phyloP scores from a whole-genome alignment of 2,329 filamentous ascomycete genomes.

The Eutypa lata region DNA sequence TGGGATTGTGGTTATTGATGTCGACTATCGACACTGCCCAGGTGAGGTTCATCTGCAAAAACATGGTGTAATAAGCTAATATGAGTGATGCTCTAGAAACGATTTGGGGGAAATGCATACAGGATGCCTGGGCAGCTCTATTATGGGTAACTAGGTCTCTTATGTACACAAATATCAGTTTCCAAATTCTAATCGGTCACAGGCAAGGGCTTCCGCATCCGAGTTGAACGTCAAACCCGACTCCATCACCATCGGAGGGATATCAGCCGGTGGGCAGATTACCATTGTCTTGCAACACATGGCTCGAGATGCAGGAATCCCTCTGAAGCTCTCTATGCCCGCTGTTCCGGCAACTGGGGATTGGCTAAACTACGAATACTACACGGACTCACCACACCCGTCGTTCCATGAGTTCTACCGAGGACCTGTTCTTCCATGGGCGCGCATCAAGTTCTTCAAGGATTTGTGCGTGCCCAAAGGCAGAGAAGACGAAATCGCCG shows the following conservation, averaged over 20 bases:
- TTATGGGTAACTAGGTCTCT: slow-evolving; percentile 27
- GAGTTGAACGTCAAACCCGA: slow-evolving; percentile 27
- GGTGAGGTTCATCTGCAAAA: slow-evolving; percentile 18
- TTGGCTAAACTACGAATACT: slow-evolving; percentile 25
- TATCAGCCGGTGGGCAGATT: slow-evolving; percentile 36
- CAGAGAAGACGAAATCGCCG: slow-evolving; percentile 19
- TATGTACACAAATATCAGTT: too few relatives aligned
- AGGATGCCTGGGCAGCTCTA: slow-evolving; percentile 35
- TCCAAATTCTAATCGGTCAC: neutral
- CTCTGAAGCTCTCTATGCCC: slow-evolving; percentile 31
- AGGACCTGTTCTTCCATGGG: slow-evolving; percentile 32
- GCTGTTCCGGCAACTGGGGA: slow-evolving; percentile 28
- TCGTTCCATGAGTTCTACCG: slow-evolving; percentile 32
- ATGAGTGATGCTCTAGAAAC: slow-evolving; percentile 20
- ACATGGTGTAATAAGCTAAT: neutral
- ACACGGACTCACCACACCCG: slow-evolving; percentile 31
- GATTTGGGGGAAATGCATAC: slow-evolving; percentile 32
- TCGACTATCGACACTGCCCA: slow-evolving; percentile 38
- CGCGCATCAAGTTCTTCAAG: slow-evolving; percentile 32
- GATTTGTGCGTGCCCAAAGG: slow-evolving; percentile 24
- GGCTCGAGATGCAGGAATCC: slow-evolving; percentile 34
- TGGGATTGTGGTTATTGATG: slow-evolving; percentile 35
- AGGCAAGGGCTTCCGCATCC: slow-evolving; percentile 24
- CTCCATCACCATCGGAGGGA: slow-evolving; percentile 35
- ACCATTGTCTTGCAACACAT: slow-evolving; percentile 33